A percentile compares a stretch with the other conserved stretches of the same genome.
Evolutionary conservation across 257 asterid species (phyloP).

Genomic region (Solanum bulbocastanum): DNA sequence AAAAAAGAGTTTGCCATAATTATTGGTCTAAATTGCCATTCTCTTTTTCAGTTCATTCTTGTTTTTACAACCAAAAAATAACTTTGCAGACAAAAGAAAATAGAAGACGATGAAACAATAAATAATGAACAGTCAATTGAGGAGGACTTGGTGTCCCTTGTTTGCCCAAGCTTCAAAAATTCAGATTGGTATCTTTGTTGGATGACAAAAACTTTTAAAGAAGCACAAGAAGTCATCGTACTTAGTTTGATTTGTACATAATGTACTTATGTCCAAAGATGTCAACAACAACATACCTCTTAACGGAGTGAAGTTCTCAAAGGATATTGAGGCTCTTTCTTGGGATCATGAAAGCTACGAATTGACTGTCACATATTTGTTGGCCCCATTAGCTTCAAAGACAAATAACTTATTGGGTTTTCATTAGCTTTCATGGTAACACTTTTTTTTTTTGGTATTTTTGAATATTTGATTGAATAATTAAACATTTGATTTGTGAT

Average conservation of each 20-base stretch:
- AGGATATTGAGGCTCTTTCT: neutral
- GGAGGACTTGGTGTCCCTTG: too few relatives aligned
- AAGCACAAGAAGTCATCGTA: neutral
- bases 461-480: too few relatives aligned
- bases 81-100: too few relatives aligned
- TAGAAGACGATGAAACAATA: too few relatives aligned
- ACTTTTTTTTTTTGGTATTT: too few relatives aligned
- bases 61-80: too few relatives aligned
- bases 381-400: neutral
- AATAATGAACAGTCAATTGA: too few relatives aligned
- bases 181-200: neutral
- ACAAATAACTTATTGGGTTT: neutral
- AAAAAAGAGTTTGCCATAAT: neutral
- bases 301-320: neutral
- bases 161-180: neutral
- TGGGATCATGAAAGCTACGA: neutral
- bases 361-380: neutral
- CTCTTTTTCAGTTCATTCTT: neutral
- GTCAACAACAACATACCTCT: neutral
- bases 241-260: neutral
- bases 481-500: neutral
- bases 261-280: neutral
- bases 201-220: too few relatives aligned
- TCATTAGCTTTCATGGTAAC: too few relatives aligned
- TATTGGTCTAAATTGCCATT: neutral